Conservation (phyloP, 768 basidiomycete genomes). For the Lanmaoa rubissima region DNA sequence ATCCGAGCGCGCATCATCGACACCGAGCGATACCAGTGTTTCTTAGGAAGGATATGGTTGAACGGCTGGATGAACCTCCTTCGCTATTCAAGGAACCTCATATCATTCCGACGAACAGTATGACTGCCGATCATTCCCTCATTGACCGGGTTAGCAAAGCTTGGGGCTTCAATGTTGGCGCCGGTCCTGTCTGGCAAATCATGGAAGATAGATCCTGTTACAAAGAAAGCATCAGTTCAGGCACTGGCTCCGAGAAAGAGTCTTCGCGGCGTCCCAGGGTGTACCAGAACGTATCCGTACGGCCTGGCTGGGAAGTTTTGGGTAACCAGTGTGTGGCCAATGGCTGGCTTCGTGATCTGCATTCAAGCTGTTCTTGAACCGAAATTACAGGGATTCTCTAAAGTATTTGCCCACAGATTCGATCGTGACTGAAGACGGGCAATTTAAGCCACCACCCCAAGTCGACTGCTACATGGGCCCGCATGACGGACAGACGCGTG, state of each 20-base stretch:
- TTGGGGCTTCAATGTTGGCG: constrained; percentile 72
- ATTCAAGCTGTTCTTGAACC: constrained; percentile 5
- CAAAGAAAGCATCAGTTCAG: constrained; percentile 51
- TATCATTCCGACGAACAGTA: constrained; percentile 52
- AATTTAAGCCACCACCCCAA: constrained; percentile 49
- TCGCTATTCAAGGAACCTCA: constrained; percentile 45
- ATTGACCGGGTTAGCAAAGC: constrained; percentile 59
- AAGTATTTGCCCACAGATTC: constrained; percentile 59
- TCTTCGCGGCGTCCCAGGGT: constrained; percentile 58
- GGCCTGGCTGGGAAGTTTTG: constrained; percentile 46
- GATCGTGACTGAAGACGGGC: constrained; percentile 49
- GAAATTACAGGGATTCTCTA: constrained; percentile 47
- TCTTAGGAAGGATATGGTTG: constrained; percentile 47
- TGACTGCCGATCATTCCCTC: constrained; percentile 47
- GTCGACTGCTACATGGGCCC: constrained; percentile 69
- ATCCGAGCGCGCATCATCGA: constrained; percentile 68
- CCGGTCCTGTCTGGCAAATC: constrained; percentile 78
- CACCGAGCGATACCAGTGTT: constrained; percentile 68
- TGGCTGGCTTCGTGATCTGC: not conserved
- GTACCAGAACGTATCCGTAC: constrained; percentile 43
- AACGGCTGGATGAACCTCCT: constrained; percentile 56
- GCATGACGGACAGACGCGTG: constrained; percentile 47
- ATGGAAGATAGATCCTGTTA: constrained; percentile 77
- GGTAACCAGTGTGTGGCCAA: constrained; percentile 44
- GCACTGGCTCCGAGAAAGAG: constrained; percentile 40